Base-by-base conservation (phyloP, 2,329 filamentous ascomycete genomes). In the Penicillium rolfsii region DNA sequence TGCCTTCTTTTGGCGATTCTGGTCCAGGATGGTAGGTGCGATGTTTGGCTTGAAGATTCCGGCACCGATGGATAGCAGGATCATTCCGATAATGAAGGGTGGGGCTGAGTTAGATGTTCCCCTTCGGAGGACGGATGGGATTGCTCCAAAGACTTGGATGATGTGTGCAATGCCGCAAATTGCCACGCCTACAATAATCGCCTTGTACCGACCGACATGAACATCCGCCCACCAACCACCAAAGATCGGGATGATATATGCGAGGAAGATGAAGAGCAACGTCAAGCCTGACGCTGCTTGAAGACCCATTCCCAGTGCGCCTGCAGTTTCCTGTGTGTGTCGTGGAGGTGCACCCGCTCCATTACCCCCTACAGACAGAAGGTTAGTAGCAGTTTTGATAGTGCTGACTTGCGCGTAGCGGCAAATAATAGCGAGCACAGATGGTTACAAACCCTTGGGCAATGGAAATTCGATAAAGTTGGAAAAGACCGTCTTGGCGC, bases 401-500 rank as follows among this genome's bases (percentile, higher is more conserved):
- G 8, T 4, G 30, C 30, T 48, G 6, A 16, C 14, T 38, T 38
- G 7, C 1, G 19, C 5, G 6, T 19, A 16, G 38, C n/a, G 19
- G 2, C 3, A 2, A 36, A 36, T 12, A 41, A 5, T 6, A 19
- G 1, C 6, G 19, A 11, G 5, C 19, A 5, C 11, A 11, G 16
- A 45, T 1, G 0, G 22, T 26, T 16, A 24, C 49, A 30, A 60
- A 72, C 79, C 81, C 2, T 72, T 63, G 1, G 87, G 87, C 4
- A 90, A 70, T 3, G 84, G 82, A 9, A 84, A 83, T 66, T 89
- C 84, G 68, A 89, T 82, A 67, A 83, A 89, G 71, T 89, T 89
- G 63, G 79, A 80, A 71, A 87, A 86, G 7, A 84, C 74, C 0
- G 81, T 82, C 62, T 83, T 79, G 5, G 82, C 78, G 62, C 85